A percentile compares a stretch with the other conserved stretches of the same genome.
phyloP scores from a whole-genome alignment of 2,329 filamentous ascomycete species.

The Plectosphaerella cucumerina region DNA sequence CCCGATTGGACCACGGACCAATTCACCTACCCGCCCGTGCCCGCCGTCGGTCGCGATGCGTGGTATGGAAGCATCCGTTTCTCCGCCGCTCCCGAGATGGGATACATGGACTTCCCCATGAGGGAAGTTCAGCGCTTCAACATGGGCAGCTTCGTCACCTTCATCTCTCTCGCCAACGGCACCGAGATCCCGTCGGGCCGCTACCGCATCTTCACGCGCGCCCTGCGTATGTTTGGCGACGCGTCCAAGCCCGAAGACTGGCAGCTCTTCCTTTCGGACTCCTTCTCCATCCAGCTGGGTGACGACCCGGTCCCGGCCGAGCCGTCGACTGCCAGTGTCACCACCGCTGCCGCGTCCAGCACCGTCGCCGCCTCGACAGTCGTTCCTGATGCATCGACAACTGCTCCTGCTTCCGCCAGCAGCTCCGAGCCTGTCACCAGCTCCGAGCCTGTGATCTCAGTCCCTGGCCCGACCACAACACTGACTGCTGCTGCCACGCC shows the following conservation, averaged over 20 bases:
- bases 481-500: conserved; percentile 6
- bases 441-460: conserved; percentile 1
- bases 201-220: conserved; percentile 7
- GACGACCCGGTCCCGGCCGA: conserved; percentile 8
- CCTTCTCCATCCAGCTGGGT: conserved; percentile 12
- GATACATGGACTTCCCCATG: conserved; percentile 7
- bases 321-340: neutral
- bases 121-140: conserved; percentile 9
- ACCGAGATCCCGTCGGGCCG: conserved; percentile 9
- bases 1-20: conserved; percentile 9
- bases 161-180: conserved; percentile 9
- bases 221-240: conserved; percentile 11
- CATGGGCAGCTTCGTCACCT: conserved; percentile 6
- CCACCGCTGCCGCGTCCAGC: neutral
- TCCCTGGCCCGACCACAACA: conserved; percentile 9
- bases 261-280: conserved; percentile 11
- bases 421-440: neutral
- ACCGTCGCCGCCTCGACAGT: neutral
- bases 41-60: conserved; percentile 4
- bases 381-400: neutral
- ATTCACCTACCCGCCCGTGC: conserved; percentile 10
- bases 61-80: conserved; percentile 11
- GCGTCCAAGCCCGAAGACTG: conserved; percentile 6
- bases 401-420: neutral
- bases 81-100: neutral